Evolutionary conservation across 2,329 filamentous ascomycete genomes (phyloP), one percentile per base, ranked within the genome.

Genomic region (Aureobasidium pullulans): DNA sequence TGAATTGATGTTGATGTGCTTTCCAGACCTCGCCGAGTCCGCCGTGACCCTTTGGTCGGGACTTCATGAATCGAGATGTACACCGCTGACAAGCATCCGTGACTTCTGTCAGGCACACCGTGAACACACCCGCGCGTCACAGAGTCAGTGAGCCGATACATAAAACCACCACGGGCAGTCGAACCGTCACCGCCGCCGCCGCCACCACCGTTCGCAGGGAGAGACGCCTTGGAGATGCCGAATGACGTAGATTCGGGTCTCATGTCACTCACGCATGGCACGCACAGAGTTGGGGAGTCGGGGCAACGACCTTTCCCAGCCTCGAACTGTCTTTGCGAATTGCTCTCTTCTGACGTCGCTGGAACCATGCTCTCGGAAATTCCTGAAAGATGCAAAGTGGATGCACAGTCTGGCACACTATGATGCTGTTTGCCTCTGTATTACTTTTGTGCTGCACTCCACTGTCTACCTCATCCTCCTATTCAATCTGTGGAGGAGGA

Each of bases 401-500:
- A 42, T 57, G 43, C 42, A 48, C 54, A 57, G 42, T 48, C 50
- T 54, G 28, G 16, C 23, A 28, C 32, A 43, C 54, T 48, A 57
- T 57, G 54, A 57, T 57, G 54, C 48, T 57, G 32, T 47, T 57
- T 57, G 53, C 54, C 23, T 48, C 54, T 48, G 52, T 57, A 39
- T 57, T 57, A 48, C 43, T 57, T 57, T 57, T 47, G 42, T 57
- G 42, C 43, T 40, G 42, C 54, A 47, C 54, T 40, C 54, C 54
- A 48, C 54, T 32, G 10, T 57, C 43, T 13, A 57, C 43, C 54
- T 47, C 43, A 19, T 28, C 36, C 19, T 39, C 19, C 53, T 47
- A 57, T 39, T 47, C 15, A 23, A 13, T 15, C 37, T 39, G 53
- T 36, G 42, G 53, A 39, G 34, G 19, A 34, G 13, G 16, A 31